Base-by-base conservation (phyloP, 345 rosid genomes). In the Gynandropsis gynandra region DNA sequence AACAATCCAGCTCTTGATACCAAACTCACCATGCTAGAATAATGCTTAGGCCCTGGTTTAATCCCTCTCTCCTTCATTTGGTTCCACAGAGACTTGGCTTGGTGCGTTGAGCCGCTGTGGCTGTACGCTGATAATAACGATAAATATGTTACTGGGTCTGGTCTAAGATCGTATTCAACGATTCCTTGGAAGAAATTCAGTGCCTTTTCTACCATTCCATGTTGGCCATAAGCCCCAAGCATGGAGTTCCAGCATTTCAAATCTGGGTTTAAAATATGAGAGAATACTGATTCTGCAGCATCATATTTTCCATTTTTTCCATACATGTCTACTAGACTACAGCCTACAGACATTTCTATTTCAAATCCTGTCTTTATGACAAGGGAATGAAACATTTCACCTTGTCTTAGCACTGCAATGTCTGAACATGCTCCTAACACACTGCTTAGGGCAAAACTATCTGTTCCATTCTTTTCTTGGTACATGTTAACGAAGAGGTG, bases 181-280 rank as follows among this genome's bases (percentile, higher is more conserved):
- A 89, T 77, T 45, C 58, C 61, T 16, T 64, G 66, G 7, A 78
- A 82, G 58, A 87, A 61, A 17, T 44, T 53, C 39, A 75, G 51
- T 0, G 89, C 92, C 52, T 72, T 72, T 42, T 79, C 87, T 21
- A 73, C 71, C 86, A 75, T 69, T 59, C 96, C 96, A 35, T 82
- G 82, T 43, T 82, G 76, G 60, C 95, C 72, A 69, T 74, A 87
- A 19, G 79, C 95, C 35, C 85, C 75, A 4, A 87, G 73, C 88
- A 90, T 72, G 1, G 92, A 76, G 71, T 87, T 90, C 89, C 87
- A 90, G 59, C 98, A 82, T 71, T 74, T 90, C 41, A 87, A 75
- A 69, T 90, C 98, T 4, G 87, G 95, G 56, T 74, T 32, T 0
- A 43, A 41, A 45, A 73, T 66, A 34, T 42, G 42, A 41, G 64